Conservation (phyloP, 345 rosid genomes). For the Eucalyptus viminalis region DNA sequence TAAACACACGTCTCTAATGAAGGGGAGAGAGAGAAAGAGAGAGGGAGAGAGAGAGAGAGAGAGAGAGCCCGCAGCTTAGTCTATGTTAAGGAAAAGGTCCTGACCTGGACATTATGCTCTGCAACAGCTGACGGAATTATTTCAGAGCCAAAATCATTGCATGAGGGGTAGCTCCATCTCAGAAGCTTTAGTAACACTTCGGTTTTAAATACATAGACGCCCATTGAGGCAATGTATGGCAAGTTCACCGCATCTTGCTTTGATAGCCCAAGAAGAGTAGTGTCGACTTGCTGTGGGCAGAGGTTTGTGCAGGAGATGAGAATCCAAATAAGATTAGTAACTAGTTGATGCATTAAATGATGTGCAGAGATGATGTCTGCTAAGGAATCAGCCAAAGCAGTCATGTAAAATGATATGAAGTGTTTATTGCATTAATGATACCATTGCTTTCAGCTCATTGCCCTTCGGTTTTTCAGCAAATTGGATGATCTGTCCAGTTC, state of each 20-base stretch:
- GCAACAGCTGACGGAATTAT: slow-evolving; percentile 80
- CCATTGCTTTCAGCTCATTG: slow-evolving; percentile 72
- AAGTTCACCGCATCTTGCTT: slow-evolving; percentile 44
- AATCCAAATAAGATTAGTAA: not conserved
- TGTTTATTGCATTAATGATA: not conserved
- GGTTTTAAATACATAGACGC: slow-evolving; percentile 75
- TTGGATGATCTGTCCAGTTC: slow-evolving; percentile 50
- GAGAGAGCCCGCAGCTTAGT: not conserved
- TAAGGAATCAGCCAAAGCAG: not conserved
- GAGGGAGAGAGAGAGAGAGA: not conserved
- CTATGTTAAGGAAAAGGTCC: not conserved
- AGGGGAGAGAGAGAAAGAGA: not conserved
- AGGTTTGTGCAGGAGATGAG: not conserved
- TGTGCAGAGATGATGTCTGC: not conserved
- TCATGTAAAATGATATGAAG: not conserved
- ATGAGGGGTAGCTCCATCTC: slow-evolving; percentile 63
- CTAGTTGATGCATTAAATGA: not conserved
- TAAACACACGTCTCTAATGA: not conserved
- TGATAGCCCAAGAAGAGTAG: slow-evolving; percentile 58
- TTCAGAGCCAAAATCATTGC: slow-evolving; percentile 92
- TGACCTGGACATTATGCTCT: slow-evolving; percentile 79
- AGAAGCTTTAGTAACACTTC: slow-evolving; percentile 59
- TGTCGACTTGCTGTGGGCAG: slow-evolving; percentile 58
- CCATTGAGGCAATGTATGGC: slow-evolving; percentile 94
- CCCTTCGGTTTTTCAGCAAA: slow-evolving; percentile 86